A percentile compares a stretch with the other conserved stretches of the same genome.
Evolutionary conservation across 176 grass and related monocot species (phyloP).

Genomic region (Juncus inflexus): DNA sequence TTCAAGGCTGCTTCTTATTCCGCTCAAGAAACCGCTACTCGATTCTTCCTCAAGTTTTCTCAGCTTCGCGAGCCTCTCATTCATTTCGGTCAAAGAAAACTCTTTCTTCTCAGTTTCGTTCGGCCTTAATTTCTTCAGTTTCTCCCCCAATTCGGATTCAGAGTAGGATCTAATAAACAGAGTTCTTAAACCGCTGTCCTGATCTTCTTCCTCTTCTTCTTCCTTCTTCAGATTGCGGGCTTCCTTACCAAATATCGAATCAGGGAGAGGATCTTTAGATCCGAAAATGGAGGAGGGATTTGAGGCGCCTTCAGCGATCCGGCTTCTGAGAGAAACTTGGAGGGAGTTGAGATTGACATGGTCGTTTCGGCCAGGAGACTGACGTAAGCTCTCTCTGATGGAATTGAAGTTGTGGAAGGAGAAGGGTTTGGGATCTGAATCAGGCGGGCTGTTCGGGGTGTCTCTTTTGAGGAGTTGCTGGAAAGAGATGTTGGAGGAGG

Average conservation of each 20-base stretch:
- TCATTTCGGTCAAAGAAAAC: constrained; percentile 73
- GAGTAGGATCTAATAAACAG: constrained; percentile 41
- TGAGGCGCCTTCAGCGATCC: background rate
- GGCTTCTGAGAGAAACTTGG: constrained; percentile 3
- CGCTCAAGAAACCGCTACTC: background rate
- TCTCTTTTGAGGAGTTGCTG: constrained; percentile 31
- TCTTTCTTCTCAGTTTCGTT: constrained; percentile 37
- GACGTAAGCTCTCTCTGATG: constrained; percentile 25
- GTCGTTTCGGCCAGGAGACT: background rate
- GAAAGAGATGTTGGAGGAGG: constrained; percentile 29
- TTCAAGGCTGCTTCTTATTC: constrained; percentile 4
- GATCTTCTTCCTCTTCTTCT: constrained; percentile 5
- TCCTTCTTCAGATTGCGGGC: background rate
- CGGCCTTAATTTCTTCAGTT: constrained; percentile 50
- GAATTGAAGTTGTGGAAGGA: background rate
- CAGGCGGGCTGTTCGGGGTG: background rate
- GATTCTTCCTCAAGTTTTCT: constrained; percentile 38
- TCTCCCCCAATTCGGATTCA: constrained; percentile 56
- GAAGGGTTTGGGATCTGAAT: background rate
- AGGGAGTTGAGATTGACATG: background rate
- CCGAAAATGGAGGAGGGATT: background rate
- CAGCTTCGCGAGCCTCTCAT: constrained; percentile 61
- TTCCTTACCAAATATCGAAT: constrained; percentile 26
- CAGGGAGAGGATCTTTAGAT: background rate
- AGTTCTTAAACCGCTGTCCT: constrained; percentile 11